A percentile compares a stretch with the other conserved stretches of the same genome.
Conservation (phyloP, 352 stramenopile species). For the Nothophytophthora sp. region DNA sequence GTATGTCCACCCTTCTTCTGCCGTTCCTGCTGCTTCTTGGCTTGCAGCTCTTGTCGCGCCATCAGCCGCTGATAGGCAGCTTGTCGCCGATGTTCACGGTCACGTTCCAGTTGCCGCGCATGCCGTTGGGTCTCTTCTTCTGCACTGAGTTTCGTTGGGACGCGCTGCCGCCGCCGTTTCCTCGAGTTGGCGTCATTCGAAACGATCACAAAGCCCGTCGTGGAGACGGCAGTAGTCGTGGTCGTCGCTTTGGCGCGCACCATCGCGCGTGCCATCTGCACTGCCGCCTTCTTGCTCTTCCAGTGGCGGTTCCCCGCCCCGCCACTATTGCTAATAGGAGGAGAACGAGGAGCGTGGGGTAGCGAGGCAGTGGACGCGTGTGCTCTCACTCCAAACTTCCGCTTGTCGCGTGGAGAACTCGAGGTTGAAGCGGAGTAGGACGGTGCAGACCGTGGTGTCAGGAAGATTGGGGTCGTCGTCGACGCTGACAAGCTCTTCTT, state of each 20-base stretch:
- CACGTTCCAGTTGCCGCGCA: slow-evolving; percentile 29
- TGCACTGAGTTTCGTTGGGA: slow-evolving; percentile 27
- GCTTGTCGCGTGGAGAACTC: not conserved
- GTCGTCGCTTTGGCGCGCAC: slow-evolving; percentile 26
- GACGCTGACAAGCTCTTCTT: slow-evolving; percentile 17
- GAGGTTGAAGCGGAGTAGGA: not conserved
- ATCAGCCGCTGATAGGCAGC: slow-evolving; percentile 62
- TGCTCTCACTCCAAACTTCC: not conserved
- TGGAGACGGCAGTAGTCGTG: not conserved
- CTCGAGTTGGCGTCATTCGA: slow-evolving; percentile 29
- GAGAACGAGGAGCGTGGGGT: not conserved
- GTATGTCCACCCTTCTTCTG: slow-evolving; percentile 8
- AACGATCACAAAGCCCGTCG: slow-evolving; percentile 56
- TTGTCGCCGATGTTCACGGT: slow-evolving; percentile 50
- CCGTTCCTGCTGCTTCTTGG: slow-evolving; percentile 27
- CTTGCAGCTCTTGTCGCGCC: slow-evolving; percentile 56
- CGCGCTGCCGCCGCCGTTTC: slow-evolving; percentile 24
- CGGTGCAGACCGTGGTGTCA: not conserved
- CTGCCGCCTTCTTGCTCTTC: slow-evolving; percentile 34
- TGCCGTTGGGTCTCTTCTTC: slow-evolving; percentile 29
- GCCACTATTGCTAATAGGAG: not conserved
- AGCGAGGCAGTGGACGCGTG: not conserved
- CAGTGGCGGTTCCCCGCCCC: slow-evolving; percentile 2
- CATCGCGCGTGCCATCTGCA: slow-evolving; percentile 37
- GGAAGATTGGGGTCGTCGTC: slow-evolving; percentile 5